Conservation (phyloP, 495 filamentous ascomycete genomes). For the Endocarpon pusillum region DNA sequence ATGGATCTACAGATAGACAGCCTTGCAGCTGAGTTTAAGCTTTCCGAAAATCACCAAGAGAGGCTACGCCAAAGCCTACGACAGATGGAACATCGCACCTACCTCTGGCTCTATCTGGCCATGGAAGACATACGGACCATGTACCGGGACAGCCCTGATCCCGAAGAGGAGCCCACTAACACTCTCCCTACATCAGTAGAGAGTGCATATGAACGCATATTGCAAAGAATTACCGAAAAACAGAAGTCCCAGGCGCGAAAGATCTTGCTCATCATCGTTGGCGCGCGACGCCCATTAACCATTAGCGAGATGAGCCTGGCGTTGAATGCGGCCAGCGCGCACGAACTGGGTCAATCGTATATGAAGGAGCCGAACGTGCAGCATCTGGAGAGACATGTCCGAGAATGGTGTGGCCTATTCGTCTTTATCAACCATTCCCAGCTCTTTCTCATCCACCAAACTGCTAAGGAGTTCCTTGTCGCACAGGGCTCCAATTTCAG, state of each 20-base stretch:
- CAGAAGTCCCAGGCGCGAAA: slow-evolving; percentile 6
- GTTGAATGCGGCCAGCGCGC: too few species aligned
- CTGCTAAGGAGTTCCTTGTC: slow-evolving; percentile 9
- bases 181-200: slow-evolving; percentile 7
- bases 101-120: slow-evolving; percentile 11
- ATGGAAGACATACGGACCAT: slow-evolving; percentile 3
- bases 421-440: slow-evolving; percentile 13
- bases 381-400: slow-evolving; percentile 8
- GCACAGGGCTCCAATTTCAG: background rate
- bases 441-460: slow-evolving; percentile 14
- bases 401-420: slow-evolving; percentile 17
- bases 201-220: slow-evolving; percentile 9
- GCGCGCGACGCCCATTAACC: slow-evolving; percentile 16
- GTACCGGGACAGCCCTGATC: slow-evolving; percentile 7
- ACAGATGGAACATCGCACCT: slow-evolving; percentile 11
- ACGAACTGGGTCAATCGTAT: slow-evolving; percentile 7
- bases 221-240: slow-evolving; percentile 4
- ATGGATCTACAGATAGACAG: slow-evolving; percentile 14
- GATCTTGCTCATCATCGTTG: slow-evolving; percentile 21
- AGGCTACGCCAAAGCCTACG: slow-evolving; percentile 5
- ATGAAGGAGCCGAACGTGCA: slow-evolving; percentile 3
- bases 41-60: background rate
- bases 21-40: slow-evolving; percentile 6
- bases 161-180: slow-evolving; percentile 4
- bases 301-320: slow-evolving; percentile 18